Evolutionary conservation across 2,329 filamentous ascomycete genomes (phyloP).

Genomic region (Monilinia laxa): DNA sequence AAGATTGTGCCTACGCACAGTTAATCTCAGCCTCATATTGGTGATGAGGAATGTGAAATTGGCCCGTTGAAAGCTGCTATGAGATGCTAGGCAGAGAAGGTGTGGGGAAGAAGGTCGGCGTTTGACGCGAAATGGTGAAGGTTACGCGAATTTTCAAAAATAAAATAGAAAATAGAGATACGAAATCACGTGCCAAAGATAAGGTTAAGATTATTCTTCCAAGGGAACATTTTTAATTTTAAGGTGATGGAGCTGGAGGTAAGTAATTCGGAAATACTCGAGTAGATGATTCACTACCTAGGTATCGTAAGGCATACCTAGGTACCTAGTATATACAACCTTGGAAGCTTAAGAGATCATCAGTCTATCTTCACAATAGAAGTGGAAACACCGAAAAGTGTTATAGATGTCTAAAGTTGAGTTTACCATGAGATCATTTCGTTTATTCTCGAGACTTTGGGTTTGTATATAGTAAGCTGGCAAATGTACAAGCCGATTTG

Average conservation of each 20-base stretch:
- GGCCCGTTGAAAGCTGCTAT: not conserved
- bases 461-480: not conserved
- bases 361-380: too few relatives aligned
- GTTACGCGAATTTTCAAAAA: conserved; percentile 7
- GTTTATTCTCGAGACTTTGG: not conserved
- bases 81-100: conserved; percentile 6
- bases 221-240: too few relatives aligned
- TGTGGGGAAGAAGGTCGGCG: conserved; percentile 8
- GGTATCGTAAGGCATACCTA: too few relatives aligned
- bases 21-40: conserved; percentile 69
- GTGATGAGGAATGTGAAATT: conserved; percentile 22
- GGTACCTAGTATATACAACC: too few relatives aligned
- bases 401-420: too few relatives aligned
- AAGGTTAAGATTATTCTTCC: not conserved
- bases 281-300: too few relatives aligned
- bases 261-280: too few relatives aligned
- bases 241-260: too few relatives aligned
- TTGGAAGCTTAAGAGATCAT: too few relatives aligned
- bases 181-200: conserved; percentile 10
- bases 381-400: too few relatives aligned
- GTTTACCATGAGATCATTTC: too few relatives aligned
- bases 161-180: conserved; percentile 3
- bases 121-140: conserved; percentile 7
- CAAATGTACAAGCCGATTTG: not conserved
- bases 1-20: conserved; percentile 70